A percentile compares a stretch with the other conserved stretches of the same genome.
These are phyloP conservation scores for Hypericum androsaemum DNA, from an alignment of 345 rosid genomes.

Conservation along the genomic window DNA sequence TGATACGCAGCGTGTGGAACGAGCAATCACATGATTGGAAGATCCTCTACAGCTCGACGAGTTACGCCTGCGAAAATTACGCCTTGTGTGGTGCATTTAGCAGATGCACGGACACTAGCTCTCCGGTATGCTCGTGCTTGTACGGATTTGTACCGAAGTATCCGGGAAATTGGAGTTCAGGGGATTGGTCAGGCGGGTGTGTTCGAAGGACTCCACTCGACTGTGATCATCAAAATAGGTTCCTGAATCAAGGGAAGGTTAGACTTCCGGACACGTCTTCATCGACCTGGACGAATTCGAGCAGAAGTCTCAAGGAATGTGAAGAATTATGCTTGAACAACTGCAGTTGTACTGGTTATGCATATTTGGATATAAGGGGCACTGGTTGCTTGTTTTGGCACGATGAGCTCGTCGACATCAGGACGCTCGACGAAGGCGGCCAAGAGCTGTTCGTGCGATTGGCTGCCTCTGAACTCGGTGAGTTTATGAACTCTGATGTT, in stretches of 20 bases:
- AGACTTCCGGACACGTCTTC: constrained; percentile 13
- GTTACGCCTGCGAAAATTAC: constrained; percentile 11
- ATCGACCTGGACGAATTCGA: constrained; percentile 6
- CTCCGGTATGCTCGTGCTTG: constrained; percentile 14
- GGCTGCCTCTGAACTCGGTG: constrained; percentile 19
- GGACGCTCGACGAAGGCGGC: background rate
- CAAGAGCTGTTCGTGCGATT: constrained; percentile 14
- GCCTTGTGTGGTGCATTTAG: constrained; percentile 14
- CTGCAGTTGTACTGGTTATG: constrained; percentile 20
- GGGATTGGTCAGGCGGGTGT: constrained; percentile 11
- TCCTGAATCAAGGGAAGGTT: background rate
- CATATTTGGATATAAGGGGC: constrained; percentile 13
- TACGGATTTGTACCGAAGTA: constrained; percentile 9
- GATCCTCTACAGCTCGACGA: background rate
- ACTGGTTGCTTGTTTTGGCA: constrained; percentile 21
- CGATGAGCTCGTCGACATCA: constrained; percentile 11
- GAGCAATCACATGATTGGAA: background rate
- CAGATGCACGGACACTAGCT: background rate
- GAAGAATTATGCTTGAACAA: constrained; percentile 9
- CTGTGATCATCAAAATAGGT: constrained; percentile 3
- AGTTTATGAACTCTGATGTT: no score
- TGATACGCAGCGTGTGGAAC: constrained; percentile 3
- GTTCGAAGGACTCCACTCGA: constrained; percentile 5
- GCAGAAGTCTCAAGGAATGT: constrained; percentile 11
- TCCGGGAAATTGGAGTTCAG: constrained; percentile 1